Conservation (phyloP, 768 basidiomycete genomes). For the Agaricus bisporus region DNA sequence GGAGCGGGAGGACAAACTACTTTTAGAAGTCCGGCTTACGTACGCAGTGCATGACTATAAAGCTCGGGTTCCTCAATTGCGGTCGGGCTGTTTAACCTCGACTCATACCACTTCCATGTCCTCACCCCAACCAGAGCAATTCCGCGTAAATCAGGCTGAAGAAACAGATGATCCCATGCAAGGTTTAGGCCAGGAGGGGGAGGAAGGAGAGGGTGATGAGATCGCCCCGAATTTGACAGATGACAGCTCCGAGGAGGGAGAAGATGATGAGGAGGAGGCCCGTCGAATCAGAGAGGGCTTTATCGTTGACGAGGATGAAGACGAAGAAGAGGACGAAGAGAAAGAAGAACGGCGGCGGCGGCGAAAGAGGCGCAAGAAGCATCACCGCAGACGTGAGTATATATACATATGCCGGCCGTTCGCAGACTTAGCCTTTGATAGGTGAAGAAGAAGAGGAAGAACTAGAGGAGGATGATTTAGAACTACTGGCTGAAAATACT, state of each 20-base stretch:
- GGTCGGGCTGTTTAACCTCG: constrained; percentile 10
- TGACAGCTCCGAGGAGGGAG: constrained; percentile 86
- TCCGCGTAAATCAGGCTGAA: constrained; percentile 21
- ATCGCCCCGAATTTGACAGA: constrained; percentile 53
- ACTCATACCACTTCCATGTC: constrained; percentile 36
- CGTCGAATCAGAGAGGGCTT: constrained; percentile 80
- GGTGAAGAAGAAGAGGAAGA: constrained; percentile 54
- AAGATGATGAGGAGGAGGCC: constrained; percentile 88
- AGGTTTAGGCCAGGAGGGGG: constrained; percentile 46
- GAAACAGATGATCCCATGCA: constrained; percentile 60
- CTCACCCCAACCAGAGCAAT: constrained; percentile 38
- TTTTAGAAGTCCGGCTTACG: constrained; percentile 12
- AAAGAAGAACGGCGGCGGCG: constrained; percentile 49
- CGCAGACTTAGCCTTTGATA: constrained; percentile 11
- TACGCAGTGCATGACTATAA: constrained; percentile 11
- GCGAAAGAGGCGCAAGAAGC: constrained; percentile 62
- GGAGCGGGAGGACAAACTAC: background rate
- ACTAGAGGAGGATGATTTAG: constrained; percentile 92
- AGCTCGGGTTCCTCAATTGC: constrained; percentile 10
- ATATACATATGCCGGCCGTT: constrained; percentile 6
- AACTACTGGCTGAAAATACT: constrained; percentile 83
- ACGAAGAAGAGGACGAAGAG: constrained; percentile 70
- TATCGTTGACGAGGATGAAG: constrained; percentile 88
- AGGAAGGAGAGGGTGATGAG: constrained; percentile 53
- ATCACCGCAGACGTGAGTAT: constrained; percentile 48